Percentiles rank a stretch among this genome's conserved stretches.
phyloP scores from a whole-genome alignment of 1,284 basidiomycete genomes.

The Ustilago shanxiensis region DNA sequence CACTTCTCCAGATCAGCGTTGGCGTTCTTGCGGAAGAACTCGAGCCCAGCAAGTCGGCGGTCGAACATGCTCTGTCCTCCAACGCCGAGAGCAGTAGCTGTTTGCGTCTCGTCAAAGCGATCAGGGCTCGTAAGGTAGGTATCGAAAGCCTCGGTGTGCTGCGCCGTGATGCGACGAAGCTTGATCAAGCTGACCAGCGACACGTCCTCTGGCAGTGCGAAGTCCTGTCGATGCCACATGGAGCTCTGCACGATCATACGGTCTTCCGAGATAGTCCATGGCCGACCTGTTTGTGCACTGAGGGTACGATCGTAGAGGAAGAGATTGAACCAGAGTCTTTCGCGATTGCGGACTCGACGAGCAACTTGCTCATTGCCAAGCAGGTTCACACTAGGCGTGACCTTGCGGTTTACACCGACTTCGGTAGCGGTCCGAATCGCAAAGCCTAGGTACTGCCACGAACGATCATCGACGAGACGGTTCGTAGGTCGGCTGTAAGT shows the following conservation, averaged over 20 bases:
- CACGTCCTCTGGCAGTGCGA: slow-evolving; percentile 59
- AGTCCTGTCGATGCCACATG: slow-evolving; percentile 63
- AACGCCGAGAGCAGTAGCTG: slow-evolving; percentile 42
- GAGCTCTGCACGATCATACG: slow-evolving; percentile 54
- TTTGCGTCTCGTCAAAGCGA: slow-evolving; percentile 49
- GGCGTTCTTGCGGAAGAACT: slow-evolving; percentile 57
- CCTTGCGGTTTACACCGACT: slow-evolving; percentile 59
- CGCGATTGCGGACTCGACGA: slow-evolving; percentile 56
- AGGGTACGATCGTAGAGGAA: slow-evolving; percentile 61
- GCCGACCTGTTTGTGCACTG: slow-evolving; percentile 60
- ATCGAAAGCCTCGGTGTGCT: slow-evolving; percentile 55
- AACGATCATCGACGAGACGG: slow-evolving; percentile 60
- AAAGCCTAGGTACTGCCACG: slow-evolving; percentile 64
- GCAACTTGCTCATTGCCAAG: slow-evolving; percentile 59
- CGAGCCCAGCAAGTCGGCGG: slow-evolving; percentile 46
- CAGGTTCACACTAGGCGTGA: slow-evolving; percentile 49
- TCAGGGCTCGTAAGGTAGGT: slow-evolving; percentile 47
- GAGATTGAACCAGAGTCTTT: slow-evolving; percentile 60
- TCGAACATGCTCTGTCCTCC: slow-evolving; percentile 53
- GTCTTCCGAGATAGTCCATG: slow-evolving; percentile 59
- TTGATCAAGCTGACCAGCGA: slow-evolving; percentile 60
- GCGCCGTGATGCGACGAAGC: slow-evolving; percentile 54
- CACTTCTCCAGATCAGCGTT: slow-evolving; percentile 60
- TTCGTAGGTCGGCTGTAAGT: slow-evolving; percentile 60
- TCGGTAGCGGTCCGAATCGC: slow-evolving; percentile 64